Evolutionary conservation across 768 basidiomycete species (phyloP).

Genomic region (Boletellus emodensis): DNA sequence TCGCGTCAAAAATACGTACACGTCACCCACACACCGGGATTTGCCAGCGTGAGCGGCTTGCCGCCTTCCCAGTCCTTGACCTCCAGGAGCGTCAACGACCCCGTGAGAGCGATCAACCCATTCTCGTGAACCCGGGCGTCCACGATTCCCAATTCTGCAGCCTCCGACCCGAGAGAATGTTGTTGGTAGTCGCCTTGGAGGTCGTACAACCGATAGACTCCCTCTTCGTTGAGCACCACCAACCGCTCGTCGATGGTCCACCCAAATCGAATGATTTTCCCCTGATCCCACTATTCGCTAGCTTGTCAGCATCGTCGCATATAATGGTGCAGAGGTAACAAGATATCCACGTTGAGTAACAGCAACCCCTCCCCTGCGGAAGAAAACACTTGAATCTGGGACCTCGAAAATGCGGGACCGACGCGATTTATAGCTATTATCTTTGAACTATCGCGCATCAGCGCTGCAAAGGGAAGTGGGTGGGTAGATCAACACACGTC

Average conservation of each 20-base stretch:
- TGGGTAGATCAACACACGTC: slow-evolving; percentile 1
- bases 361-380: slow-evolving; percentile 73
- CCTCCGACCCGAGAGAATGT: slow-evolving; percentile 78
- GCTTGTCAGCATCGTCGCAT: slow-evolving; percentile 10
- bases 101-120: slow-evolving; percentile 83
- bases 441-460: slow-evolving; percentile 84
- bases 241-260: slow-evolving; percentile 83
- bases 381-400: slow-evolving; percentile 86
- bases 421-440: slow-evolving; percentile 65
- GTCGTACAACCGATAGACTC: slow-evolving; percentile 86
- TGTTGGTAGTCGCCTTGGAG: slow-evolving; percentile 83
- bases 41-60: slow-evolving; percentile 67
- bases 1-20: slow-evolving; percentile 3
- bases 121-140: slow-evolving; percentile 84
- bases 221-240: slow-evolving; percentile 87
- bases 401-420: slow-evolving; percentile 56
- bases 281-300: slow-evolving; percentile 81
- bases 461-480: slow-evolving; percentile 43
- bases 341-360: slow-evolving; percentile 65
- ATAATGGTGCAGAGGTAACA: not conserved
- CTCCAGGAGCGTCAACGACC: slow-evolving; percentile 71
- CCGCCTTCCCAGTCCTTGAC: slow-evolving; percentile 86
- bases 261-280: slow-evolving; percentile 75
- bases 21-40: slow-evolving; percentile 56
- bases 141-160: slow-evolving; percentile 74